Evolutionary conservation across 177 flowering plant genomes (phyloP).

Genomic region (Tripterygium wilfordii): DNA sequence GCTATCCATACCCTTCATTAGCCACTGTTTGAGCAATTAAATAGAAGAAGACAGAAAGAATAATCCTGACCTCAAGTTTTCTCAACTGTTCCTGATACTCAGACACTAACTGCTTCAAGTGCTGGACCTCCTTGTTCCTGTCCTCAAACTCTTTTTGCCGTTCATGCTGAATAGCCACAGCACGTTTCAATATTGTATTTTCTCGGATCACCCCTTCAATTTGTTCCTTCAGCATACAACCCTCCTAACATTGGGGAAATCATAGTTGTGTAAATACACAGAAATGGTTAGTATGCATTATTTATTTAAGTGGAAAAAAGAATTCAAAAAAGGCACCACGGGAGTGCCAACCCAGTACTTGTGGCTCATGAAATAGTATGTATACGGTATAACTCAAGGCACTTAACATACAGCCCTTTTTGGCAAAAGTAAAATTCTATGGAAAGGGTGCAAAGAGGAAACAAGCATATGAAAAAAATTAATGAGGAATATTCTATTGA

Average conservation of each 20-base stretch:
- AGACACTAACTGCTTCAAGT: slow-evolving; percentile 35
- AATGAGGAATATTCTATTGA: too few relatives aligned
- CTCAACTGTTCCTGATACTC: slow-evolving; percentile 51
- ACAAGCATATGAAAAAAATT: too few relatives aligned
- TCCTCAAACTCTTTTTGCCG: slow-evolving; percentile 51
- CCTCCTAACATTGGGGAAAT: slow-evolving; percentile 31
- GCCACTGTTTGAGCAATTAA: too few relatives aligned
- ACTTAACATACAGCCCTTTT: too few relatives aligned
- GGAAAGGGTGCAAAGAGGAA: too few relatives aligned
- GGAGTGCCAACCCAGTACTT: too few relatives aligned
- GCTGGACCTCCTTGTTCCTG: slow-evolving; percentile 33
- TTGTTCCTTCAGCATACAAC: slow-evolving; percentile 42
- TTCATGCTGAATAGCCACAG: slow-evolving; percentile 64
- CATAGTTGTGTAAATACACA: background rate
- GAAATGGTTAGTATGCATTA: background rate
- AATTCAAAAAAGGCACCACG: background rate
- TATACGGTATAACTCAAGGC: too few relatives aligned
- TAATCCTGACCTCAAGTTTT: slow-evolving; percentile 34
- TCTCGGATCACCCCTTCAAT: slow-evolving; percentile 35
- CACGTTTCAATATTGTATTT: slow-evolving; percentile 54
- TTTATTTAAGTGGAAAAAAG: too few relatives aligned
- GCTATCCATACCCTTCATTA: too few relatives aligned
- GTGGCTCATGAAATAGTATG: too few relatives aligned
- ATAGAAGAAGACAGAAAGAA: too few relatives aligned
- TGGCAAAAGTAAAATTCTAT: too few relatives aligned